Evolutionary conservation across 208 protist genomes (phyloP).

Genomic region (Acanthamoeba sp.): DNA sequence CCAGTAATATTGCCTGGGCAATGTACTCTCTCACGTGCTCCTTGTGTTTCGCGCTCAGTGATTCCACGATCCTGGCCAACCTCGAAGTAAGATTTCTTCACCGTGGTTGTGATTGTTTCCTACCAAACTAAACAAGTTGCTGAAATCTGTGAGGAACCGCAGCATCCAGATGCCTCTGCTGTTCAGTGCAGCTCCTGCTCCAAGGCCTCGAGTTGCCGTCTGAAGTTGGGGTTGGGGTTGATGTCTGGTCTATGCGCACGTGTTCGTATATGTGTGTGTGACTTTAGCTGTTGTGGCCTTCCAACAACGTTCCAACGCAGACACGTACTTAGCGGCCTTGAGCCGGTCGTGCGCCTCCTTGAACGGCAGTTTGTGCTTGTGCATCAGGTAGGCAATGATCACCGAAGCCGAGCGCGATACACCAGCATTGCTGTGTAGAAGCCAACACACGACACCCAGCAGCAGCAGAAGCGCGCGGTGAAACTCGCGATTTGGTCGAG

Average conservation of each 20-base stretch:
- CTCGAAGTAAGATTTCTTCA: no score
- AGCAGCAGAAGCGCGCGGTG: neutral
- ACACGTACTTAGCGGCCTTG: conserved; percentile 36
- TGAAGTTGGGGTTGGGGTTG: conserved; percentile 50
- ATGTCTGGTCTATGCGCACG: conserved; percentile 1
- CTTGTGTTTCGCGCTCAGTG: no score
- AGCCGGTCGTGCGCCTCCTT: conserved; percentile 3
- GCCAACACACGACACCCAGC: neutral
- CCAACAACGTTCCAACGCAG: no score
- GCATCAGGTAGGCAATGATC: conserved; percentile 49
- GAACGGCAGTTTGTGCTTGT: conserved; percentile 15
- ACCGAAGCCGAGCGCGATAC: conserved; percentile 57
- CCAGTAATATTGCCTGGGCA: no score
- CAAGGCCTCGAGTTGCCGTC: conserved; percentile 13
- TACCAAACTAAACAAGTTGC: no score
- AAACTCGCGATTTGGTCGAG: neutral
- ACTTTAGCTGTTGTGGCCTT: no score
- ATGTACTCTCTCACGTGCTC: no score
- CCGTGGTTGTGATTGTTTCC: no score
- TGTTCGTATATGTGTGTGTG: no score
- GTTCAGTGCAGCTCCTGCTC: neutral
- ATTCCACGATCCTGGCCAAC: no score
- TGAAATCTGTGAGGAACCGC: no score
- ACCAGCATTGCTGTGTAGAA: conserved; percentile 47
- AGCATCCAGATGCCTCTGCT: no score